Base-by-base conservation (phyloP, 176 grass and related monocot genomes). In the Ampelocalamus luodianensis region DNA sequence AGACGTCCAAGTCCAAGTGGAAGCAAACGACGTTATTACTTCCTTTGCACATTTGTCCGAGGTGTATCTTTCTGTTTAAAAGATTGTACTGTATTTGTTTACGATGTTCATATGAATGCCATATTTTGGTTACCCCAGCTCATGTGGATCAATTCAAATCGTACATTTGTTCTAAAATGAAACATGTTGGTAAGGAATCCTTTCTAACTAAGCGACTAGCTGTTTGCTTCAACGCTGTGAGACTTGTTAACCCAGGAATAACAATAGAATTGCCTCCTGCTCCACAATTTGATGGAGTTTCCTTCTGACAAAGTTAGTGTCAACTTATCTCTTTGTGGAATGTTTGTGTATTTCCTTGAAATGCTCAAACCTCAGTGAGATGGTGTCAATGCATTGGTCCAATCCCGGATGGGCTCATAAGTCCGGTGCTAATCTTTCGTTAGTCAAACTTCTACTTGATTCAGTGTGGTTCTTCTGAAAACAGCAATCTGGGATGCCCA, bases 401-500 rank as follows among this genome's bases (percentile, higher is more conserved):
- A 82, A 63, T 78, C 80, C 85, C 91, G 86, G 36, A 92, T 17
- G 65, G 86, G 45, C 34, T 93, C 71, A 50, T 73, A 90, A 42
- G 79, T 71, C 39, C 58, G 69, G 14, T 64, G 42, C 24, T 42
- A 23, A 43, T 72, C 58, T 80, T 27, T 23, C 5, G 8, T 51
- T 39, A 65, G 32, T 42, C 45, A 68, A 62, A 68, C 6, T 20
- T 65, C 68, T 74, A 49, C 49, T 61, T 66, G 17, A 61, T 74
- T 7, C 3, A 10, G 66, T 45, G 64, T 39, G 71, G 43, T 75
- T 37, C 75, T 84, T 80, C 65, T 84, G 68, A 89, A 92, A 44
- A 87, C 80, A 1, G 87, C 76, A 77, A 90, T 92, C 76, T 87
- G 90, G 65, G 86, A 92, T 68, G 90, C 90, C 53, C 5, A 22